Conservation (phyloP, 1,139 yeast genomes). For the Nakaseomyces sp. region DNA sequence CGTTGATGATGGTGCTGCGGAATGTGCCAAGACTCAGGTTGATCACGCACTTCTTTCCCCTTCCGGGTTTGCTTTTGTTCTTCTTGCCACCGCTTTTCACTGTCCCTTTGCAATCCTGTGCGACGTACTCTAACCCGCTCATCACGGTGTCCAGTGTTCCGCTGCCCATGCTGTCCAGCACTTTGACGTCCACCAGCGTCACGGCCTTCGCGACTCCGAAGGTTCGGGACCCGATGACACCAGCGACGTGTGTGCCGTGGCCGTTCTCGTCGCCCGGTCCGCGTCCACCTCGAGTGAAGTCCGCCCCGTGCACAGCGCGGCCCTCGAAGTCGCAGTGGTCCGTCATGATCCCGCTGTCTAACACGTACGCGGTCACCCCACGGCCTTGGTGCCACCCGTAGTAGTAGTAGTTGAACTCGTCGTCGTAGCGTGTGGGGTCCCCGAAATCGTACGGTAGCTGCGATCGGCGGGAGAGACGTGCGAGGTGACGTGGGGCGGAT, state of each 20-base stretch:
- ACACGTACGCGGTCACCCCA: slow-evolving; percentile 63
- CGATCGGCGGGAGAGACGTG: slow-evolving; percentile 48
- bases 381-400: slow-evolving; percentile 38
- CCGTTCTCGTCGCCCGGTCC: slow-evolving; percentile 59
- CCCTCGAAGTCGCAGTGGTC: slow-evolving; percentile 60
- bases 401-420: slow-evolving; percentile 36
- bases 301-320: slow-evolving; percentile 50
- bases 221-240: slow-evolving; percentile 67
- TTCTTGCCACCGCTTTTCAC: slow-evolving; percentile 17
- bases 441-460: slow-evolving; percentile 30
- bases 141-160: slow-evolving; percentile 64
- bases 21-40: slow-evolving; percentile 73
- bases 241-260: slow-evolving; percentile 84
- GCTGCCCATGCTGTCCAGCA: slow-evolving; percentile 52
- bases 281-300: slow-evolving; percentile 51
- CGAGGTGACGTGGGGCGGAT: slow-evolving; percentile 62
- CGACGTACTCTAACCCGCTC: slow-evolving; percentile 63
- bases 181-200: slow-evolving; percentile 60
- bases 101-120: slow-evolving; percentile 43
- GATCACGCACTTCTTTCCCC: slow-evolving; percentile 45
- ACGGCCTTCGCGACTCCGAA: slow-evolving; percentile 75
- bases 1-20: slow-evolving; percentile 54
- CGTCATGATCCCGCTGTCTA: slow-evolving; percentile 64
- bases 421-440: slow-evolving; percentile 17
- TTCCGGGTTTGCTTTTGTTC: slow-evolving; percentile 33